These are phyloP conservation scores for Fusarium zealandicum DNA, from an alignment of 2,329 filamentous ascomycete species.

Conservation along the genomic window DNA sequence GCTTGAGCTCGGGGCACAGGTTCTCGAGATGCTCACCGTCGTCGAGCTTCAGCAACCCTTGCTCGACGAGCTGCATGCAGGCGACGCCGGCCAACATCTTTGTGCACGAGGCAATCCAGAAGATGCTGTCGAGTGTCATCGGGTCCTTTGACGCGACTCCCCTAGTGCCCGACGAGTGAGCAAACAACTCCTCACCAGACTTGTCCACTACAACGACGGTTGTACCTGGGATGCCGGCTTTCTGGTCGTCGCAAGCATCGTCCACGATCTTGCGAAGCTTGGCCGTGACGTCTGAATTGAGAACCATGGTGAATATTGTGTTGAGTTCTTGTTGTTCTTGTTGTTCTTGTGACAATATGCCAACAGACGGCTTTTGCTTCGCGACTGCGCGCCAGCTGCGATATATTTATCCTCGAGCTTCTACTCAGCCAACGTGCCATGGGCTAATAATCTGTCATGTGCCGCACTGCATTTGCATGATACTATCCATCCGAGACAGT, in stretches of 20 bases:
- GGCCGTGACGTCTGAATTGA: constrained; percentile 19
- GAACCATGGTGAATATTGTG: constrained; percentile 23
- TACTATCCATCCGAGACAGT: no score
- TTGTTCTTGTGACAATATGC: not conserved
- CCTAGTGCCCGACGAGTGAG: constrained; percentile 56
- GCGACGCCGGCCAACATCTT: constrained; percentile 62
- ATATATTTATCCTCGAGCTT: constrained; percentile 4
- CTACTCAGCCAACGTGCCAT: not conserved
- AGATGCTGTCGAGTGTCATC: constrained; percentile 67
- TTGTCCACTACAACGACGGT: constrained; percentile 57
- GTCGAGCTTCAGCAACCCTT: constrained; percentile 56
- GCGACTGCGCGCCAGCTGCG: not conserved
- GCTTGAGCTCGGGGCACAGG: constrained; percentile 58
- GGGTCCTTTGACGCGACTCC: constrained; percentile 53
- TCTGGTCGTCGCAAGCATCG: constrained; percentile 47
- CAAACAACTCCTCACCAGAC: constrained; percentile 55
- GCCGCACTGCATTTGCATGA: not conserved
- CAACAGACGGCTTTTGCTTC: not conserved
- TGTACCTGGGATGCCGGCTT: constrained; percentile 53
- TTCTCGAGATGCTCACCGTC: constrained; percentile 54
- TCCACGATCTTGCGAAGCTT: constrained; percentile 45
- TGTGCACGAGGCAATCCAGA: constrained; percentile 66
- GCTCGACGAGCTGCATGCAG: constrained; percentile 65
- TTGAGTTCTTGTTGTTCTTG: not conserved
- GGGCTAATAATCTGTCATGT: not conserved